A percentile compares a stretch with the other conserved stretches of the same genome.
Evolutionary conservation across 1,139 yeast species (phyloP).

Genomic region (Hemisphaericaspora xylanilytica): DNA sequence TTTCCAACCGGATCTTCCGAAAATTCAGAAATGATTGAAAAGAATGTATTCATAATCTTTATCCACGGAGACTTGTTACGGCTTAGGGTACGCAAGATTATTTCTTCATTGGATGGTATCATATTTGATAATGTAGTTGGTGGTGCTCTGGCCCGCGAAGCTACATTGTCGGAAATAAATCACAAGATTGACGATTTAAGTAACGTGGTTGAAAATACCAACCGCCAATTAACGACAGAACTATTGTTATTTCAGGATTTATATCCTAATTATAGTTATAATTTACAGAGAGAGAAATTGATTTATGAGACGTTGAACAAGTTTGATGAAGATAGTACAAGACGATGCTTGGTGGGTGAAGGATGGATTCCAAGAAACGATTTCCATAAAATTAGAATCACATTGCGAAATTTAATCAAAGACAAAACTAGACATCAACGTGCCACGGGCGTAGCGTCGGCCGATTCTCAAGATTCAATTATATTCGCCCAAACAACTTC

Average conservation of each 20-base stretch:
- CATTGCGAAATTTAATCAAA: conserved; percentile 27
- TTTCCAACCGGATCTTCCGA: conserved; percentile 37
- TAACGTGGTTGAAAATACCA: conserved; percentile 67
- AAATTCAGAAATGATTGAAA: conserved; percentile 49
- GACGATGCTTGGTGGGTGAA: conserved; percentile 92
- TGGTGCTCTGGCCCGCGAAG: conserved; percentile 46
- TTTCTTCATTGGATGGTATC: conserved; percentile 81
- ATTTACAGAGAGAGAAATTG: conserved; percentile 66
- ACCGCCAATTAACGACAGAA: conserved; percentile 69
- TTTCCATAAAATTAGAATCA: conserved; percentile 22
- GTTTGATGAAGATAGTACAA: conserved; percentile 79
- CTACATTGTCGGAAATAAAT: conserved; percentile 61
- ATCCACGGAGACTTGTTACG: conserved; percentile 81
- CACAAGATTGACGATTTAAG: conserved; percentile 44
- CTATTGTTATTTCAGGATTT: conserved; percentile 63
- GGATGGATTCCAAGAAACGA: conserved; percentile 80
- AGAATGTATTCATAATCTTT: conserved; percentile 78
- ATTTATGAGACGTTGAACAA: conserved; percentile 74
- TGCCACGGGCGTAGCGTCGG: conserved; percentile 1
- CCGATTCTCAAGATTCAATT: conserved; percentile 7
- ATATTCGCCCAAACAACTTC: conserved; percentile 5
- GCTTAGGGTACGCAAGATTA: conserved; percentile 66
- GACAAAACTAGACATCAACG: conserved; percentile 21
- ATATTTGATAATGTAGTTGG: conserved; percentile 66
- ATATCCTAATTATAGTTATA: conserved; percentile 35